A percentile compares a stretch with the other conserved stretches of the same genome.
These are phyloP conservation scores for Phytophthora tubulina DNA, from an alignment of 352 stramenopile genomes.

Conservation along the genomic window DNA sequence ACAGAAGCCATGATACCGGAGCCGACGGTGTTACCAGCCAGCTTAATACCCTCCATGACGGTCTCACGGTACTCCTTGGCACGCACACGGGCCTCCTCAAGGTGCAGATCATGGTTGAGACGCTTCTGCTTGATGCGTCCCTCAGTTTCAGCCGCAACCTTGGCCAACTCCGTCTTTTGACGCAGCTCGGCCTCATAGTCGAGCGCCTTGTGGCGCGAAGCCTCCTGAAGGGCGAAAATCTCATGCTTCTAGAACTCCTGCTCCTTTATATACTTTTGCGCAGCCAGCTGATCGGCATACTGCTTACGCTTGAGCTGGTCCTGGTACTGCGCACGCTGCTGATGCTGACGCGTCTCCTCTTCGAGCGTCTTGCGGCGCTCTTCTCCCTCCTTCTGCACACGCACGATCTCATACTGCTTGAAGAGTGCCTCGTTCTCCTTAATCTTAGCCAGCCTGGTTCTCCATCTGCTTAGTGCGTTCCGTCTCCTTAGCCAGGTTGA, in stretches of 20 bases:
- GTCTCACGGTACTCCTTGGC: conserved; percentile 93
- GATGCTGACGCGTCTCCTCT: conserved; percentile 97
- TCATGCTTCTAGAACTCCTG: conserved; percentile 99
- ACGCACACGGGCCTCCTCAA: conserved; percentile 95
- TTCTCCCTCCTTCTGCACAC: conserved; percentile 96
- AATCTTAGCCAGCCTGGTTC: conserved; percentile 87
- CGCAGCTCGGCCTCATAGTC: conserved; percentile 97
- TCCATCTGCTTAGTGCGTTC: conserved; percentile 96
- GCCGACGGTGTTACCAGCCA: conserved; percentile 94
- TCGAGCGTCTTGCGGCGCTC: conserved; percentile 97
- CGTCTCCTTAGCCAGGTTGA: conserved; percentile 96
- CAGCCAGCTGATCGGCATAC: conserved; percentile 97
- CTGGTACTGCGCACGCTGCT: conserved; percentile 96
- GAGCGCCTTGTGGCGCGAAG: conserved; percentile 96
- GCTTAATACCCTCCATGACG: conserved; percentile 96
- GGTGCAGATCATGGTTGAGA: conserved; percentile 98
- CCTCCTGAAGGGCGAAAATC: conserved; percentile 96
- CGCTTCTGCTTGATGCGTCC: conserved; percentile 97
- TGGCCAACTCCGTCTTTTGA: conserved; percentile 95
- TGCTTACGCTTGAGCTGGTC: conserved; percentile 99
- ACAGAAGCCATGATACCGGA: conserved; percentile 95
- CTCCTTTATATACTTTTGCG: conserved; percentile 96
- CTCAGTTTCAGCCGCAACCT: conserved; percentile 96
- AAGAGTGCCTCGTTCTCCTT: conserved; percentile 93
- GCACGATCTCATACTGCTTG: conserved; percentile 95